Percentiles rank a stretch among this genome's conserved stretches.
phyloP scores from a whole-genome alignment of 768 basidiomycete genomes.

The Psilocybe tampanensis region DNA sequence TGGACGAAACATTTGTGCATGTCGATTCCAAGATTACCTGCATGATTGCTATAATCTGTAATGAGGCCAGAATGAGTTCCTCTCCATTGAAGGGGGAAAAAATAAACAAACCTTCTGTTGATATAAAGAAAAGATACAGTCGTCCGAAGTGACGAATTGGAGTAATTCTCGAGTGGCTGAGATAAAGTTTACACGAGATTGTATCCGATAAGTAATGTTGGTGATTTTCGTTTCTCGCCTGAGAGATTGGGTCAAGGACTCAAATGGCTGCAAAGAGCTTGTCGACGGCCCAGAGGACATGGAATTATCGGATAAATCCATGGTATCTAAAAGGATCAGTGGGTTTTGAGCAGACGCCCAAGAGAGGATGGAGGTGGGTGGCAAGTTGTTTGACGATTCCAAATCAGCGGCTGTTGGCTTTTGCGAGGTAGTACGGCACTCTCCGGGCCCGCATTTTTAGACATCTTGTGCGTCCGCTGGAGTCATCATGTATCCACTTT shows the following conservation, averaged over 20 bases:
- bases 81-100: slow-evolving; percentile 6
- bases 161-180: slow-evolving; percentile 31
- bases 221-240: slow-evolving; percentile 15
- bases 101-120: slow-evolving; percentile 34
- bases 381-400: slow-evolving; percentile 25
- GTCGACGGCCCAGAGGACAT: slow-evolving; percentile 9
- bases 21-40: slow-evolving; percentile 41
- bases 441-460: slow-evolving; percentile 33
- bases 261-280: slow-evolving; percentile 2
- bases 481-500: slow-evolving; percentile 7
- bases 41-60: slow-evolving; percentile 48
- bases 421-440: slow-evolving; percentile 33
- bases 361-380: slow-evolving; percentile 27
- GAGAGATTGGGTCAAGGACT: slow-evolving; percentile 14
- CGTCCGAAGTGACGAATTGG: slow-evolving; percentile 17
- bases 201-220: slow-evolving; percentile 14
- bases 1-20: slow-evolving; percentile 2
- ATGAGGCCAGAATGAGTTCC: background rate
- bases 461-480: slow-evolving; percentile 15
- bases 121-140: slow-evolving; percentile 27
- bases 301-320: slow-evolving; percentile 10
- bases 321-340: slow-evolving; percentile 12
- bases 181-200: slow-evolving; percentile 32
- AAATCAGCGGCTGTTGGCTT: slow-evolving; percentile 28
- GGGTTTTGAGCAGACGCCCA: slow-evolving; percentile 14